These are phyloP conservation scores for Cladophialophora carrionii DNA, from an alignment of 2,329 filamentous ascomycete genomes.

Conservation along the genomic window DNA sequence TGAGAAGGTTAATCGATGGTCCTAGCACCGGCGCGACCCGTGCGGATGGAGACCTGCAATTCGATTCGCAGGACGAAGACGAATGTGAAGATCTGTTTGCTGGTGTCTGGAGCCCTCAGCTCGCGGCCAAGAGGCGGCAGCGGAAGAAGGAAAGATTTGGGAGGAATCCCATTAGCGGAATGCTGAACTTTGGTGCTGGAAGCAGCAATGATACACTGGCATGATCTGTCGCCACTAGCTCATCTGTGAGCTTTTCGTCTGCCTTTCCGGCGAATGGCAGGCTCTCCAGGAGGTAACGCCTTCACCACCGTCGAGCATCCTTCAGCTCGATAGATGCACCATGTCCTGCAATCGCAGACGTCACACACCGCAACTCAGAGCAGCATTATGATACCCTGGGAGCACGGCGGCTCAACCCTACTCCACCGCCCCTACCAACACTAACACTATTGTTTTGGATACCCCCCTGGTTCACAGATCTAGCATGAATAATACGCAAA, in stretches of 20 bases:
- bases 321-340: neutral
- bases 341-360: neutral
- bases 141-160: constrained; percentile 35
- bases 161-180: constrained; percentile 21
- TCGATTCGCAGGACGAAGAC: constrained; percentile 68
- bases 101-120: constrained; percentile 62
- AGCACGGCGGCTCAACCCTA: neutral
- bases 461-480: neutral
- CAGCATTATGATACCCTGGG: neutral
- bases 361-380: neutral
- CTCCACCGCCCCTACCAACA: neutral
- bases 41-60: constrained; percentile 40
- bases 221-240: constrained; percentile 5
- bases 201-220: constrained; percentile 32
- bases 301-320: neutral
- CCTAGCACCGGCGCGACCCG: neutral
- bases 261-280: neutral
- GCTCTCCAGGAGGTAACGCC: neutral
- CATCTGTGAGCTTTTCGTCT: neutral
- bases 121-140: constrained; percentile 54
- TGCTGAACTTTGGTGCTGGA: constrained; percentile 21
- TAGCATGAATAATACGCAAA: neutral
- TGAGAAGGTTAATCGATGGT: constrained; percentile 28
- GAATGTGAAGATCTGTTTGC: constrained; percentile 68
- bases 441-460: neutral